Percentiles rank a stretch among this genome's conserved stretches.
Conservation (phyloP, 106 monocot species). For the Allium sativum region DNA sequence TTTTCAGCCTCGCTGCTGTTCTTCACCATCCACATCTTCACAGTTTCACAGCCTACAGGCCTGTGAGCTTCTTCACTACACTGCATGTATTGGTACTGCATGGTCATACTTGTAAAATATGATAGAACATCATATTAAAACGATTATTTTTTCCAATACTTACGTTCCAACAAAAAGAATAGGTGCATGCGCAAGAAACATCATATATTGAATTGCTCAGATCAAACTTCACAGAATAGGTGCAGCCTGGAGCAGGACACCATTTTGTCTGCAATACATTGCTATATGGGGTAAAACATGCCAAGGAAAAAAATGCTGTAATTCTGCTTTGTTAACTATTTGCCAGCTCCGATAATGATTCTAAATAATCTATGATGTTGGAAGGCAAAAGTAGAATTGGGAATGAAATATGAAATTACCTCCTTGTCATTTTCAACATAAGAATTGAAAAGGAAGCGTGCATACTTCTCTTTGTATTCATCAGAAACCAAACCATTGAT, state of each 20-base stretch:
- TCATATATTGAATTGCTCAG: slow-evolving; percentile 4
- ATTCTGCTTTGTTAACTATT: too few relatives aligned
- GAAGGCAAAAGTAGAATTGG: too few relatives aligned
- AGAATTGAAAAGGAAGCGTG: slow-evolving; percentile 62
- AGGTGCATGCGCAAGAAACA: neutral
- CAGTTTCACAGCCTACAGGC: slow-evolving; percentile 19
- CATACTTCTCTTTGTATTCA: slow-evolving; percentile 73
- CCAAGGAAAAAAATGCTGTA: too few relatives aligned
- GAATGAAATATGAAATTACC: slow-evolving; percentile 16
- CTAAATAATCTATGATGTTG: too few relatives aligned
- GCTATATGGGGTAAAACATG: too few relatives aligned
- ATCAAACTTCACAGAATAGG: neutral
- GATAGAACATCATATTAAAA: too few relatives aligned
- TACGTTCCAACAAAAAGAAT: slow-evolving; percentile 8
- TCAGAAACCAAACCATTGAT: slow-evolving; percentile 35
- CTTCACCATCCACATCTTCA: slow-evolving; percentile 19
- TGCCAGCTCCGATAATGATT: too few relatives aligned
- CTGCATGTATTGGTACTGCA: slow-evolving; percentile 1
- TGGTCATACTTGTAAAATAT: too few relatives aligned
- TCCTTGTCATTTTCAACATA: slow-evolving; percentile 80
- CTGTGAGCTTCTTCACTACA: slow-evolving; percentile 20
- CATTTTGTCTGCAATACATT: slow-evolving; percentile 7
- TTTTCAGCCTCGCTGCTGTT: slow-evolving; percentile 23
- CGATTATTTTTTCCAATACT: neutral
- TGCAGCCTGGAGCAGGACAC: slow-evolving; percentile 11